phyloP scores from a whole-genome alignment of 345 rosid genomes.

The Melastoma malabathricum region DNA sequence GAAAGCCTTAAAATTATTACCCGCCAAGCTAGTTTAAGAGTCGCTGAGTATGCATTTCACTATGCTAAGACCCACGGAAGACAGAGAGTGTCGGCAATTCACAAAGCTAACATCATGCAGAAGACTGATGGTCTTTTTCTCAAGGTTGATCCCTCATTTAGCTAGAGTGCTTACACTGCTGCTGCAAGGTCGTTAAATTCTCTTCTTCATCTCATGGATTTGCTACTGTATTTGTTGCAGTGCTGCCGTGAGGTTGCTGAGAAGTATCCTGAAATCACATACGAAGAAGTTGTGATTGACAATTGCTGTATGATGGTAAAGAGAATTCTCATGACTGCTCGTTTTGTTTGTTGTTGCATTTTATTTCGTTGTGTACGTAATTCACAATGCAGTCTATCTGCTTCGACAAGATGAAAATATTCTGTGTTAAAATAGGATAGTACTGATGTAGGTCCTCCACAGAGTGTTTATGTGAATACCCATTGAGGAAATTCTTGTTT shows the following conservation, averaged over 20 bases:
- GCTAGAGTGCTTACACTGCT: no score
- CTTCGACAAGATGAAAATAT: no score
- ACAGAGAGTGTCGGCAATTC: conserved; percentile 93
- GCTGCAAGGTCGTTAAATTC: not conserved
- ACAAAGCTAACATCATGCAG: conserved; percentile 99
- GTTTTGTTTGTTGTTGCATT: no score
- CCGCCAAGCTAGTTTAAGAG: conserved; percentile 94
- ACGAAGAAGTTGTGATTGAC: conserved; percentile 99
- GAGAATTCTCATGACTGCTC: not conserved
- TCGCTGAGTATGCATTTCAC: conserved; percentile 95
- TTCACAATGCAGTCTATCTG: no score
- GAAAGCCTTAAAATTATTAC: conserved; percentile 97
- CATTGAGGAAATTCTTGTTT: no score
- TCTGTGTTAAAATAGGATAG: no score
- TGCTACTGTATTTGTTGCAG: conserved; percentile 27
- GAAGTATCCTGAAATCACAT: conserved; percentile 86
- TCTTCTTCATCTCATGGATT: not conserved
- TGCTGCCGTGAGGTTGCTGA: conserved; percentile 99
- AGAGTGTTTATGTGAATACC: no score
- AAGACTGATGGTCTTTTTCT: conserved; percentile 98
- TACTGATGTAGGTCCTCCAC: no score
- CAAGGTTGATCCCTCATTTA: conserved; percentile 29
- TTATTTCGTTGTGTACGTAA: no score
- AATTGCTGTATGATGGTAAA: conserved; percentile 99
- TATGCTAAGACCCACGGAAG: conserved; percentile 95